Evolutionary conservation across 2,329 filamentous ascomycete species (phyloP).

Genomic region (Epichloe sp.): DNA sequence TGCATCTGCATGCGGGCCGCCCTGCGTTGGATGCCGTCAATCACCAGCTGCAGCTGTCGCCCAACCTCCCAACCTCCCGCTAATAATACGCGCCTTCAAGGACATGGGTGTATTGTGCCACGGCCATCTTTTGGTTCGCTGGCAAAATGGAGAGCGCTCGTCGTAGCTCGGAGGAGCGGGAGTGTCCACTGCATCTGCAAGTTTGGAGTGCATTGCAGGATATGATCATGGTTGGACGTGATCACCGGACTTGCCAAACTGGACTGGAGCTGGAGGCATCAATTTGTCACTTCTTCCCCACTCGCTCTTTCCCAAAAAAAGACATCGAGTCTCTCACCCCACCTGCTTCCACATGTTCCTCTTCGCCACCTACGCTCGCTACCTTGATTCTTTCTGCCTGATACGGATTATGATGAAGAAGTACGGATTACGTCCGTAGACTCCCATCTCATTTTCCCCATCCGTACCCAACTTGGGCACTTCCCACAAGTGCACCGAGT

Average conservation of each 20-base stretch:
- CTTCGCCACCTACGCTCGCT: not conserved
- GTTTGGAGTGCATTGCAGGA: not conserved
- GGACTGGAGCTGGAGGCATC: not conserved
- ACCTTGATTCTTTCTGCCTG: constrained; percentile 9
- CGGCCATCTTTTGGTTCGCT: too few relatives aligned
- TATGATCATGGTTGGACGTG: not conserved
- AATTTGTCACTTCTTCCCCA: not conserved
- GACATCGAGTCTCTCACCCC: constrained; percentile 12
- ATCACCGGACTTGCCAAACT: not conserved
- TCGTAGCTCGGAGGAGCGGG: too few relatives aligned
- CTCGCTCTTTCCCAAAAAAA: not conserved
- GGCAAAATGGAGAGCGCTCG: not conserved
- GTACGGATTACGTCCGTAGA: too few relatives aligned
- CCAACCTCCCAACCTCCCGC: not conserved
- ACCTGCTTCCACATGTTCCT: constrained; percentile 19
- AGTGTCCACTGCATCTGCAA: not conserved
- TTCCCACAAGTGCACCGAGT: too few relatives aligned
- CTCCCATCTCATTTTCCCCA: too few relatives aligned
- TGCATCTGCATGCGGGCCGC: constrained; percentile 1
- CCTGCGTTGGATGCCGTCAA: constrained; percentile 1
- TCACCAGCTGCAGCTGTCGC: not conserved
- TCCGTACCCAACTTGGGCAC: too few relatives aligned
- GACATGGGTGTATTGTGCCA: too few relatives aligned
- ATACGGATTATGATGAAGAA: too few relatives aligned
- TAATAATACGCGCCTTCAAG: not conserved